A percentile compares a stretch with the other conserved stretches of the same genome.
Evolutionary conservation across 2,329 filamentous ascomycete species (phyloP).

Genomic region (Epichloe aotearoae): DNA sequence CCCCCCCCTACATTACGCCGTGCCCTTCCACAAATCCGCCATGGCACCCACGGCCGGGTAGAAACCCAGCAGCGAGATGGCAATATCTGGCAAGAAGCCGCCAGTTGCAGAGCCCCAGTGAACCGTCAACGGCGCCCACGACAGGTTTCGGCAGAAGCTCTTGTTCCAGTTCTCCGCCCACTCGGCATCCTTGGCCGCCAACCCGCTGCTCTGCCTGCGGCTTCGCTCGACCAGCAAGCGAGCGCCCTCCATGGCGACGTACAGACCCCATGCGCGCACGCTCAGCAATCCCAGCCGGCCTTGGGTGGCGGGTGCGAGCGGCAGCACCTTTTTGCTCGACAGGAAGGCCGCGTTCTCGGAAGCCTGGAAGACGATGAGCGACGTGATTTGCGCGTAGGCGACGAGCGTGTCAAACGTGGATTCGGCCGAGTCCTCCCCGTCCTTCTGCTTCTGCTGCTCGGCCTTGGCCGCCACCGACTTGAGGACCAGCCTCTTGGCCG

Average conservation of each 20-base stretch:
- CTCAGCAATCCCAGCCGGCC: slow-evolving; percentile 56
- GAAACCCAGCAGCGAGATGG: slow-evolving; percentile 27
- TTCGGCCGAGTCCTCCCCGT: slow-evolving; percentile 16
- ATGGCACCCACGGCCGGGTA: slow-evolving; percentile 33
- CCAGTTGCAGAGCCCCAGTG: slow-evolving; percentile 62
- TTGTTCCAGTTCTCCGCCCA: slow-evolving; percentile 46
- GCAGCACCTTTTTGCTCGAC: slow-evolving; percentile 60
- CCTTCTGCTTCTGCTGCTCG: slow-evolving; percentile 3
- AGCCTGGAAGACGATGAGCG: slow-evolving; percentile 58
- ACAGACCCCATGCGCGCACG: slow-evolving; percentile 65
- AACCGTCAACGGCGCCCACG: slow-evolving; percentile 70
- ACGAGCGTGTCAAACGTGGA: slow-evolving; percentile 32
- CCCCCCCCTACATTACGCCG: slow-evolving; percentile 11
- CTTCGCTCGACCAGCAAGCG: slow-evolving; percentile 40
- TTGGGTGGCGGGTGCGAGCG: slow-evolving; percentile 41
- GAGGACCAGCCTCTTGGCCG: slow-evolving; percentile 39
- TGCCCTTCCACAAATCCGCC: slow-evolving; percentile 30
- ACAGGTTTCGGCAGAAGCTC: slow-evolving; percentile 54
- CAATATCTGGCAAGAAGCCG: slow-evolving; percentile 34
- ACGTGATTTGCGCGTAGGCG: slow-evolving; percentile 53
- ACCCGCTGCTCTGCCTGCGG: slow-evolving; percentile 24
- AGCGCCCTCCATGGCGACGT: slow-evolving; percentile 63
- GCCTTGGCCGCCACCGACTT: slow-evolving; percentile 13
- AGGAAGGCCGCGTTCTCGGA: slow-evolving; percentile 79
- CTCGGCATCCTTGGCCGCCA: slow-evolving; percentile 20